These are phyloP conservation scores for Polychaeton citri DNA, from an alignment of 2,329 filamentous ascomycete species.

Conservation along the genomic window DNA sequence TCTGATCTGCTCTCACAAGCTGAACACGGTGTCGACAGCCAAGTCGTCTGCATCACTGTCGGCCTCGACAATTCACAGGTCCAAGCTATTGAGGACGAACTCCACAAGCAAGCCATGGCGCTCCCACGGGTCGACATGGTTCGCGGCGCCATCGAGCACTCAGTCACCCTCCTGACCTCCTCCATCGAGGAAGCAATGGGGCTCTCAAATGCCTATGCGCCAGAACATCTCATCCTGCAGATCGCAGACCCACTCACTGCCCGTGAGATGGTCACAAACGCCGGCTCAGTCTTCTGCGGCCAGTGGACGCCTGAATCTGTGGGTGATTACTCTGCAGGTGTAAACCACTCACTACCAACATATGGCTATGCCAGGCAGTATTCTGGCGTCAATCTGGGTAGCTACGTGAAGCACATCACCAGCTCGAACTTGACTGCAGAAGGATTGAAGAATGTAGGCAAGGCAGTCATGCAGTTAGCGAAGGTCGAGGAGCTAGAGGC, in stretches of 20 bases:
- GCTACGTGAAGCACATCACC: constrained; percentile 96
- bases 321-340: constrained; percentile 93
- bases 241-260: constrained; percentile 61
- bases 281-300: constrained; percentile 90
- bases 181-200: constrained; percentile 64
- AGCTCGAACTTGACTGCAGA: constrained; percentile 79
- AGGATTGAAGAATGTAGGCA: constrained; percentile 72
- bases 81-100: constrained; percentile 75
- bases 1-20: constrained; percentile 91
- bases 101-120: constrained; percentile 74
- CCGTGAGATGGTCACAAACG: constrained; percentile 75
- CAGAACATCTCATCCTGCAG: constrained; percentile 92
- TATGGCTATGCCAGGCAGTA: constrained; percentile 98
- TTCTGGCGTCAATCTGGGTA: constrained; percentile 89
- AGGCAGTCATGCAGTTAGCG: constrained; percentile 87
- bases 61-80: constrained; percentile 62
- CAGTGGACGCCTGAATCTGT: constrained; percentile 96
- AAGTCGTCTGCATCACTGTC: constrained; percentile 82
- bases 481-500: constrained; percentile 91
- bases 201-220: constrained; percentile 87
- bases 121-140: constrained; percentile 90
- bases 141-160: constrained; percentile 78
- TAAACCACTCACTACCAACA: constrained; percentile 92
- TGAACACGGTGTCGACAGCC: constrained; percentile 91
- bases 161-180: constrained; percentile 65